Evolutionary conservation across 2,329 filamentous ascomycete species (phyloP).

Genomic region (Aureobasidium mangrovei): DNA sequence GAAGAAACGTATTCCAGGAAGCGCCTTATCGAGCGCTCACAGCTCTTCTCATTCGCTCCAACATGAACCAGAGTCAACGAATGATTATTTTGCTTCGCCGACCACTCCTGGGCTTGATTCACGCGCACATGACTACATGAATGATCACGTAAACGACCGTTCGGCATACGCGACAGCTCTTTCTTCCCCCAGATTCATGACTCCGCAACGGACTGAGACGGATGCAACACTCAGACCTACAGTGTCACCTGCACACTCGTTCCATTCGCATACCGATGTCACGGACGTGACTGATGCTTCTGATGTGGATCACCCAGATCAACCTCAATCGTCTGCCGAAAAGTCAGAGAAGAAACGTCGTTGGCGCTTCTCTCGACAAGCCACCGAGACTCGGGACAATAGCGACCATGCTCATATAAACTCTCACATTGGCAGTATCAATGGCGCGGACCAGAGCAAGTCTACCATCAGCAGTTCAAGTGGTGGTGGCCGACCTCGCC

Average conservation of each 20-base stretch:
- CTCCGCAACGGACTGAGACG: constrained; percentile 65
- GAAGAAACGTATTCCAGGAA: constrained; percentile 75
- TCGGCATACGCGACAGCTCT: constrained; percentile 33
- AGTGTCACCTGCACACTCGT: constrained; percentile 65
- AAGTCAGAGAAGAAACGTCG: constrained; percentile 63
- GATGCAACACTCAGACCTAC: constrained; percentile 52
- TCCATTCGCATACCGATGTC: constrained; percentile 59
- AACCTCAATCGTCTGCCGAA: constrained; percentile 37
- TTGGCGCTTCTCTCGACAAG: constrained; percentile 55
- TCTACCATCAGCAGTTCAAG: constrained; percentile 15
- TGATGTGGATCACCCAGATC: constrained; percentile 61
- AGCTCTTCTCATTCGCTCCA: constrained; percentile 68
- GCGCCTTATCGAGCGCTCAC: constrained; percentile 76
- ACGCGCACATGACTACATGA: constrained; percentile 16
- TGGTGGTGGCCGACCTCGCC: not conserved
- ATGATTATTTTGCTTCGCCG: constrained; percentile 28
- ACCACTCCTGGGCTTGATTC: constrained; percentile 19
- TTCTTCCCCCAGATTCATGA: constrained; percentile 36
- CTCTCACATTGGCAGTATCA: constrained; percentile 7
- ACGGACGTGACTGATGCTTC: constrained; percentile 80
- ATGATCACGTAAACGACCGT: constrained; percentile 27
- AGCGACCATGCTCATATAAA: not conserved
- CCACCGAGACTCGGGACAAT: constrained; percentile 19
- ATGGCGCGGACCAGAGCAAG: constrained; percentile 16
- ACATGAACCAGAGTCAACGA: constrained; percentile 24